Conservation (phyloP, 108 stramenopile genomes). For the Cyclotella choctawhatcheeana region DNA sequence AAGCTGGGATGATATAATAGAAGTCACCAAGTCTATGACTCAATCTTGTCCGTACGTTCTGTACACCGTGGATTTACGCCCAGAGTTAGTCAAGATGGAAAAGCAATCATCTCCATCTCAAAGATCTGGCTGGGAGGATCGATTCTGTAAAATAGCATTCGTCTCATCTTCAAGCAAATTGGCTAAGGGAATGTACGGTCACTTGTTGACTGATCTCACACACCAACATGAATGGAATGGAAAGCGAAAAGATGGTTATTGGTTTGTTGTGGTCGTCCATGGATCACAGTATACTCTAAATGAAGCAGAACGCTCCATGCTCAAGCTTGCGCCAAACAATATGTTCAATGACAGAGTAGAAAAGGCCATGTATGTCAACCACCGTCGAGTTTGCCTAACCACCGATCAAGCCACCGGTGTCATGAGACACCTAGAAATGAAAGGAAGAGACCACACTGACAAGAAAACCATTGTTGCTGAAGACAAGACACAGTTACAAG, state of each 20-base stretch:
- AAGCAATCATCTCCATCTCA: constrained; percentile 41
- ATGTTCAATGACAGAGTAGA: constrained; percentile 58
- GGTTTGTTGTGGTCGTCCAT: constrained; percentile 59
- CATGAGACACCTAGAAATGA: constrained; percentile 34
- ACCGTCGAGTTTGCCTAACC: constrained; percentile 32
- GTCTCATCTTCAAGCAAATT: constrained; percentile 64
- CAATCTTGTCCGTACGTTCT: constrained; percentile 57
- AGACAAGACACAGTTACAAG: constrained; percentile 22
- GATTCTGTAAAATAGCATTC: constrained; percentile 75
- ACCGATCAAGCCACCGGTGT: constrained; percentile 48
- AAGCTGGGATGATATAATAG: constrained; percentile 51
- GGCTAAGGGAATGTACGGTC: constrained; percentile 30
- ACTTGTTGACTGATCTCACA: constrained; percentile 8
- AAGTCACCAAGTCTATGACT: constrained; percentile 48
- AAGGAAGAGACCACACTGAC: constrained; percentile 21
- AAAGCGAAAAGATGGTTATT: constrained; percentile 49
- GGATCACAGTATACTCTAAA: constrained; percentile 46
- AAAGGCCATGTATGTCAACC: constrained; percentile 63
- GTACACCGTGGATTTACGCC: constrained; percentile 69
- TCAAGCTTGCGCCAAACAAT: constrained; percentile 60
- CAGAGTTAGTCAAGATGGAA: constrained; percentile 45
- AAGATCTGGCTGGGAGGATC: constrained; percentile 40
- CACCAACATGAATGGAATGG: constrained; percentile 56
- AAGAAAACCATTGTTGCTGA: constrained; percentile 34
- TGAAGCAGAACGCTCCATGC: constrained; percentile 64